phyloP scores from a whole-genome alignment of 768 basidiomycete species.

The Tylopilus sp. region DNA sequence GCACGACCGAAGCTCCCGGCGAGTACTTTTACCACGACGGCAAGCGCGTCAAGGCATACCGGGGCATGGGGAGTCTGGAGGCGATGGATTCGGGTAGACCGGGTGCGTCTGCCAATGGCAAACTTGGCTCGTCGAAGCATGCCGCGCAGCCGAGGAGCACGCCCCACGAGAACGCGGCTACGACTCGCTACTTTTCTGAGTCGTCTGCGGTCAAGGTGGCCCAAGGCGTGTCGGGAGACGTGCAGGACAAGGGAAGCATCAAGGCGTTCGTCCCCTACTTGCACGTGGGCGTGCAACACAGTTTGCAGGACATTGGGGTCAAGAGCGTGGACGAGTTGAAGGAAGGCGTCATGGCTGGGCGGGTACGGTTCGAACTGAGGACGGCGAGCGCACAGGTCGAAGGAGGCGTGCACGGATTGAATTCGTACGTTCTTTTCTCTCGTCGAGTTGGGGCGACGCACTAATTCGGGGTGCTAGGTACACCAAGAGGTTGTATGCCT shows the following conservation, averaged over 20 bases:
- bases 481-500: conserved; percentile 55
- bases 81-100: conserved; percentile 83
- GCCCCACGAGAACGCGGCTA: conserved; percentile 87
- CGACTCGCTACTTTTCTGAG: conserved; percentile 64
- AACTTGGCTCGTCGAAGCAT: conserved; percentile 40
- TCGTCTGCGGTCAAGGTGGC: conserved; percentile 89
- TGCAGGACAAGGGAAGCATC: conserved; percentile 95
- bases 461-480: conserved; percentile 37
- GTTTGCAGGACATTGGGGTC: conserved; percentile 90
- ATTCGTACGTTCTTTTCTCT: conserved; percentile 66
- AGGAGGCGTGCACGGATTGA: conserved; percentile 92
- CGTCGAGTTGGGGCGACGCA: neutral
- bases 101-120: conserved; percentile 20
- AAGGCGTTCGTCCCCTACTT: conserved; percentile 89
- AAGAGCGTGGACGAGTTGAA: conserved; percentile 63
- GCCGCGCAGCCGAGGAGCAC: conserved; percentile 44
- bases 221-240: conserved; percentile 94
- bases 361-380: conserved; percentile 85
- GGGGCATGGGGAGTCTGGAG: conserved; percentile 96
- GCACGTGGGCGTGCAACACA: conserved; percentile 82
- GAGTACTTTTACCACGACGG: conserved; percentile 99
- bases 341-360: conserved; percentile 59
- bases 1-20: conserved; percentile 95
- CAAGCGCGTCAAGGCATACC: conserved; percentile 97
- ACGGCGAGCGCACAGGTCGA: conserved; percentile 95